Base-by-base conservation (phyloP, 2,329 filamentous ascomycete species). In the Sporothrix mexicana region DNA sequence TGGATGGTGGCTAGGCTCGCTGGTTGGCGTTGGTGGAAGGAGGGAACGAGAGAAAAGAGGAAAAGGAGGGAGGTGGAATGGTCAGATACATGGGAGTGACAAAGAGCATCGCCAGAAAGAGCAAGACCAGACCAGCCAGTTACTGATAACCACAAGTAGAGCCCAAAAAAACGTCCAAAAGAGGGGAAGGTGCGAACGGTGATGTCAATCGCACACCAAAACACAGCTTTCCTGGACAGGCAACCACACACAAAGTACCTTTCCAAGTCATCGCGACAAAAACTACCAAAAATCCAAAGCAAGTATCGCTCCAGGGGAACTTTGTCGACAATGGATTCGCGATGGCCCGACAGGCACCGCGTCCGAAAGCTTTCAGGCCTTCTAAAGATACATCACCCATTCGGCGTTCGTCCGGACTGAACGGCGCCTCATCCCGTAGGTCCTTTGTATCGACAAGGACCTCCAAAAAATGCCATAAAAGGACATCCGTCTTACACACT, bases 51-150 rank as follows among this genome's bases (percentile, higher is more conserved):
- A 51, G 13, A 15, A 36, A 53, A 41, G 66, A 53, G 17, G 10
- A 25, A 53, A 20, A n/a, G 9, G 30, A 53, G 66, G 47, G 66
- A 55, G 49, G 45, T 41, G 47, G 23, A 36, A 20, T 55, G 49
- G 66, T 43, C 47, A 36, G 49, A 45, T 69, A 57, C 67, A 43
- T 69, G 25, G 25, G 64, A 53, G 64, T 68, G 64, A 68, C 64
- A 51, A 68, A 51, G 64, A 49, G 23, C 51, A 45, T 57, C 51
- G 49, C 55, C 25, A 17, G 45, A 53, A 49, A 41, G 57, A 62
- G 36, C 30, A 13, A 64, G 23, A 23, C 25, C 57, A 41, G 25
- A 64, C 23, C 7, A 47, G 64, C 30, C 7, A 6, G 30, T 36
- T 36, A 36, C 30, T 6, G 30, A 36, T 36, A 36, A 7, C 30